Base-by-base conservation (phyloP, 192 early-diverging fungal genomes). In the Rhizophagus sp. region DNA sequence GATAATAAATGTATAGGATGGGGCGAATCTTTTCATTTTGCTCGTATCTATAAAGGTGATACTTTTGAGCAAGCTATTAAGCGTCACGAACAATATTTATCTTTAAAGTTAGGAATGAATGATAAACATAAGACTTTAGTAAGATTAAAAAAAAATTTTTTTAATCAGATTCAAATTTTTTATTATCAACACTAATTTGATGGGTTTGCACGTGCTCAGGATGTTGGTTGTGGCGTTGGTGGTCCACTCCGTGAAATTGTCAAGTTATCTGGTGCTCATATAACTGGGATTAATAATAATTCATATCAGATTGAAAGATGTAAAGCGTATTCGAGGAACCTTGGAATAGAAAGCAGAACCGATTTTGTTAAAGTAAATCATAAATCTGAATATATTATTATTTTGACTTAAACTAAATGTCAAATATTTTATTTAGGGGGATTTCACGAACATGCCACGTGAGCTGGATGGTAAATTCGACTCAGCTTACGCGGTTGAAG, bases 281-380 rank as follows among this genome's bases (percentile, higher is more conserved):
- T 97, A 78, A 93, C 92, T 65, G 96, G 96, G 13, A 83, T 97
- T 63, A 97, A 97, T 85, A 97, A 97, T 91, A 97, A 97, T 88
- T 88, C 90, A 49, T 97, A 97, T 82, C 96, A 97, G 85, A 93
- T 97, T 73, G 89, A 95, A 81, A 89, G 95, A 17, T 94, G 91
- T 79, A 83, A 88, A 63, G 88, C 90, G 62, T 94, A 96, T 49
- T 91, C 94, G 39, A 86, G 88, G 68, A 90, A 94, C 83, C 85
- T 88, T 77, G 90, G 92, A 65, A 90, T 96, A 70, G 82, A 89
- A 25, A 81, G 81, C 27, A 81, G 83, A 68, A 90, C 89, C 44
- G 85, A 86, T 66, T 94, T 89, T 84, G 80, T 91, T 61, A 93
- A 94, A 88, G 95, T 94, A 74, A n/a, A 90, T 81, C 17, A 52